Evolutionary conservation across 345 rosid genomes (phyloP).

Genomic region (Eucalyptus sp.): DNA sequence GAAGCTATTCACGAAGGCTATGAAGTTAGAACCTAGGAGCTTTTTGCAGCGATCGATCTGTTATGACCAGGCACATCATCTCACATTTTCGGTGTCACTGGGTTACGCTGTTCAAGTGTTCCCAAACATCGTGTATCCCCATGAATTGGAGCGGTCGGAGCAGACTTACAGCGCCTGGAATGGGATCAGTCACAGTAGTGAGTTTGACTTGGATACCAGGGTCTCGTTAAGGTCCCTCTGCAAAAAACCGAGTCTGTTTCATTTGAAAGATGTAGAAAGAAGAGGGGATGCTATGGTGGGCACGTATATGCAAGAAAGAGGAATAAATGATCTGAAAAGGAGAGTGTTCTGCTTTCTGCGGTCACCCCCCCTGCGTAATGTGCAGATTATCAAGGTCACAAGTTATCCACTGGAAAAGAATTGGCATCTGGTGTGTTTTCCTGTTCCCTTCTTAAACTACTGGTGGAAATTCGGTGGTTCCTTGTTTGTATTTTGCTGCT

Average conservation of each 20-base stretch:
- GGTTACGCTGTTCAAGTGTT: conserved; percentile 85
- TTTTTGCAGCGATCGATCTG: conserved; percentile 80
- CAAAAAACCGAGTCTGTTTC: conserved; percentile 39
- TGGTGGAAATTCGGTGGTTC: not conserved
- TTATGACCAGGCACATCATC: conserved; percentile 38
- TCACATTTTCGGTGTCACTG: conserved; percentile 57
- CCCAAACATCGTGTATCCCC: conserved; percentile 52
- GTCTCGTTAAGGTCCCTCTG: conserved; percentile 48
- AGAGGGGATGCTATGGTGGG: conserved; percentile 45
- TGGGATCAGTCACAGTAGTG: conserved; percentile 27
- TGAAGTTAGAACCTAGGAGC: conserved; percentile 57
- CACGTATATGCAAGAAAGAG: conserved; percentile 31
- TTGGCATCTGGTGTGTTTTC: conserved; percentile 72
- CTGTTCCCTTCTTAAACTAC: not conserved
- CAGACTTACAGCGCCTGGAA: conserved; percentile 85
- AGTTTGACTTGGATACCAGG: conserved; percentile 80
- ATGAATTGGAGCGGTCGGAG: conserved; percentile 69
- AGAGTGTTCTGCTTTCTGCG: conserved; percentile 67
- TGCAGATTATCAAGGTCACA: conserved; percentile 45
- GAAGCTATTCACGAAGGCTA: conserved; percentile 66
- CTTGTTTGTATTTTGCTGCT: not conserved
- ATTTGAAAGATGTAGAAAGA: conserved; percentile 31
- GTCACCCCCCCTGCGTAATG: conserved; percentile 43
- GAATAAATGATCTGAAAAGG: conserved; percentile 52
- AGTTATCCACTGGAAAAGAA: conserved; percentile 44